phyloP scores from a whole-genome alignment of 192 early-diverging fungal species.

The Podila epicladia region DNA sequence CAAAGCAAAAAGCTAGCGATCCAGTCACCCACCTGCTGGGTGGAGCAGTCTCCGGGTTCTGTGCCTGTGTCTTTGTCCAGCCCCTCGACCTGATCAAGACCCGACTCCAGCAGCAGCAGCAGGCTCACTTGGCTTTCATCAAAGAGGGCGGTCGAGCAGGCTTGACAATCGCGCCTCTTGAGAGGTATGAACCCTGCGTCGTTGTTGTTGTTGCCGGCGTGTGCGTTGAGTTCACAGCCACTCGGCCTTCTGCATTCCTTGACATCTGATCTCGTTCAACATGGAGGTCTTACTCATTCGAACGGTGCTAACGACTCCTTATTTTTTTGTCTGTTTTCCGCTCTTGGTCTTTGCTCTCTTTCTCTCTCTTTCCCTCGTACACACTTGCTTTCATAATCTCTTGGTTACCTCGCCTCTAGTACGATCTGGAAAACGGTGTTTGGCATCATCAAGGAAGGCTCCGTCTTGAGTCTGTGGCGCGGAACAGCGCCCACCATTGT shows the following conservation, averaged over 20 bases:
- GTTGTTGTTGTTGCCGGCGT: not conserved
- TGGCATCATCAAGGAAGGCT: constrained; percentile 67
- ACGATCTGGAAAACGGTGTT: constrained; percentile 65
- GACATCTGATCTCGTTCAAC: too few relatives aligned
- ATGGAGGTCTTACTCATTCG: too few relatives aligned
- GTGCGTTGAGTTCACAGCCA: not conserved
- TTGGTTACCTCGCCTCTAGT: constrained; percentile 21
- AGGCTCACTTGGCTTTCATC: constrained; percentile 63
- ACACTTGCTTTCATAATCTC: not conserved
- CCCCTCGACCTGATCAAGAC: constrained; percentile 92
- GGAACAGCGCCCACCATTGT: constrained; percentile 79
- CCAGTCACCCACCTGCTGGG: constrained; percentile 72
- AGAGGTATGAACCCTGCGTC: constrained; percentile 49
- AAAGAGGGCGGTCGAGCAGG: constrained; percentile 54
- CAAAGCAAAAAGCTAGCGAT: constrained; percentile 50
- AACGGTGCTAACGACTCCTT: too few relatives aligned
- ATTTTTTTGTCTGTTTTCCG: too few relatives aligned
- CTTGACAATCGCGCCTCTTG: constrained; percentile 51
- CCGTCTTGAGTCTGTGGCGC: constrained; percentile 79
- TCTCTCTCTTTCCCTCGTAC: not conserved
- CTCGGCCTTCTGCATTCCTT: too few relatives aligned
- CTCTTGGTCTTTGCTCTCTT: not conserved
- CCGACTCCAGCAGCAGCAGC: constrained; percentile 74
- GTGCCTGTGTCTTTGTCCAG: constrained; percentile 83
- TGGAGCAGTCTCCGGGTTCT: constrained; percentile 81